These are phyloP conservation scores for Pseudocercospora musae DNA, from an alignment of 2,329 filamentous ascomycete species.

Conservation along the genomic window DNA sequence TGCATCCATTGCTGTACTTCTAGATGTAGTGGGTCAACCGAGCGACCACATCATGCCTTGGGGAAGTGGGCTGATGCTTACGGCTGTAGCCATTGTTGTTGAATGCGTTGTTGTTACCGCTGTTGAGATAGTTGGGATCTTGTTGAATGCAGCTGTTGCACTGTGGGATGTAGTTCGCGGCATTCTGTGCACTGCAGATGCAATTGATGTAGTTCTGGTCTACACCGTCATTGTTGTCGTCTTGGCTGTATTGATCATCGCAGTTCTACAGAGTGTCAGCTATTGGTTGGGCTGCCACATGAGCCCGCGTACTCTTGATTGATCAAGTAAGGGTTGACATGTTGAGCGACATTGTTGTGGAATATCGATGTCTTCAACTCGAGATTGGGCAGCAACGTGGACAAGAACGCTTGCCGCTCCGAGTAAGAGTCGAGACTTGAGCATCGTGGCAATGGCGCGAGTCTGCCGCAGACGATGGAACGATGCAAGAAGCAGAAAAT, in stretches of 20 bases:
- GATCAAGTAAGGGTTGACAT: neutral
- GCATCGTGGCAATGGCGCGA: neutral
- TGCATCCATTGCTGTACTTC: neutral
- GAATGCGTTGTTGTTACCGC: neutral
- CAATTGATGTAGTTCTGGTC: neutral
- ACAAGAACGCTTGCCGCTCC: neutral
- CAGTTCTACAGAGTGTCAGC: neutral
- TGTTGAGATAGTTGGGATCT: neutral
- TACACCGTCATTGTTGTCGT: neutral
- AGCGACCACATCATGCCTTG: neutral
- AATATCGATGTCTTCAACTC: neutral
- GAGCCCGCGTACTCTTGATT: neutral
- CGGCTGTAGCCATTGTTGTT: neutral
- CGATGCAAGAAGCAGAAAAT: neutral
- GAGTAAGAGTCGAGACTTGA: neutral
- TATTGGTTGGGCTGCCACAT: neutral
- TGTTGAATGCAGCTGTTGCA: neutral
- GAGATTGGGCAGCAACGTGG: neutral
- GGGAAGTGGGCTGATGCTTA: neutral
- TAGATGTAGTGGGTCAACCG: neutral
- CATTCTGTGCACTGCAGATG: neutral
- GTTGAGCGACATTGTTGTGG: neutral
- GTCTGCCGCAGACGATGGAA: neutral
- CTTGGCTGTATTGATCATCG: neutral
- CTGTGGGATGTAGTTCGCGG: neutral